Percentiles rank a stretch among this genome's conserved stretches.
These are phyloP conservation scores for Aspergillus sp. DNA, from an alignment of 2,329 filamentous ascomycete genomes.

Conservation along the genomic window DNA sequence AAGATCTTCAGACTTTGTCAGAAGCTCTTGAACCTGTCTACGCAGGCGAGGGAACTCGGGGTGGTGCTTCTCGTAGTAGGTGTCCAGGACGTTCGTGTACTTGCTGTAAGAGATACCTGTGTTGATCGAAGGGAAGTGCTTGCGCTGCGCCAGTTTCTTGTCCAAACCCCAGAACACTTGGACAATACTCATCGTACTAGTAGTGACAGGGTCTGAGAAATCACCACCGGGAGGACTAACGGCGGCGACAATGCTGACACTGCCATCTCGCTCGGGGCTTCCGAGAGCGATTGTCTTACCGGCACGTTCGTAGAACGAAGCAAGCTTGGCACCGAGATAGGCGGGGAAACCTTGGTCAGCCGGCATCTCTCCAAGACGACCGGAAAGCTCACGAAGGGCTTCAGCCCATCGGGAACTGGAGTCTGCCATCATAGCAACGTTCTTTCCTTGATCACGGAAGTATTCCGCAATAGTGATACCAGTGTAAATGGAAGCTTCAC, in stretches of 20 bases:
- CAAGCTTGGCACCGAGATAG: constrained; percentile 93
- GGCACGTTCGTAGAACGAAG: constrained; percentile 98
- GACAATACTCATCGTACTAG: constrained; percentile 90
- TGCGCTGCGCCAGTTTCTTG: constrained; percentile 98
- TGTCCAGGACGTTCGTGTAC: constrained; percentile 85
- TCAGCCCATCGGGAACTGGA: constrained; percentile 98
- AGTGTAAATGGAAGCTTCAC: constrained; percentile 98
- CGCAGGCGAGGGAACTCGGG: constrained; percentile 92
- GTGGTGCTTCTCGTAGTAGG: constrained; percentile 89
- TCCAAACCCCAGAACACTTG: constrained; percentile 99
- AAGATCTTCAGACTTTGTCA: constrained; percentile 93
- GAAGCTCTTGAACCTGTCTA: constrained; percentile 88
- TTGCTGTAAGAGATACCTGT: constrained; percentile 94
- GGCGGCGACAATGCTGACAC: constrained; percentile 95
- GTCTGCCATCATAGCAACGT: constrained; percentile 99
- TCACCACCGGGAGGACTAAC: constrained; percentile 97
- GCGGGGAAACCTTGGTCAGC: constrained; percentile 99
- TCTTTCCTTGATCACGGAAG: constrained; percentile 93
- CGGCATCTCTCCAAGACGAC: constrained; percentile 98
- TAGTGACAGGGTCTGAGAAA: constrained; percentile 97
- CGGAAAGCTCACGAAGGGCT: constrained; percentile 96
- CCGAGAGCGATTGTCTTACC: constrained; percentile 83
- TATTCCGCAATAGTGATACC: constrained; percentile 95
- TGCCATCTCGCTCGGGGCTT: constrained; percentile 83
- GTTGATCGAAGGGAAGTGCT: constrained; percentile 99